Conservation (phyloP, 306 rosid species). For the Quercus rubra region DNA sequence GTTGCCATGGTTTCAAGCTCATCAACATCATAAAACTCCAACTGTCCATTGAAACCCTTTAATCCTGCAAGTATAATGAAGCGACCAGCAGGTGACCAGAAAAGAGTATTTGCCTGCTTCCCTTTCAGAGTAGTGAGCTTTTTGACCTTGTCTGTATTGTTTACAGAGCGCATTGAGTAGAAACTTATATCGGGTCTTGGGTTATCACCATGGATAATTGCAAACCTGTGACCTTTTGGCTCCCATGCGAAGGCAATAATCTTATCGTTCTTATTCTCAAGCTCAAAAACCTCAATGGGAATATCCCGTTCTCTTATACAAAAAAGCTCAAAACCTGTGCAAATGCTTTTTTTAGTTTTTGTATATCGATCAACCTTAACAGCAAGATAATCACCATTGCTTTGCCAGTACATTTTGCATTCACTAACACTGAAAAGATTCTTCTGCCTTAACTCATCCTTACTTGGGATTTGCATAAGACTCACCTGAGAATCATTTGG, state of each 20-base stretch:
- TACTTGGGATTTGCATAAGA: conserved; percentile 77
- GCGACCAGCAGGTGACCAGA: conserved; percentile 71
- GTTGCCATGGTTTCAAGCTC: conserved; percentile 82
- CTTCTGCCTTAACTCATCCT: conserved; percentile 78
- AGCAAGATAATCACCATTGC: conserved; percentile 77
- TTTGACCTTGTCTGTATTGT: conserved; percentile 50
- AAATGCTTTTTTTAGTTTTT: conserved; percentile 65
- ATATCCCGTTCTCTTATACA: conserved; percentile 63
- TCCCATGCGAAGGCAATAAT: conserved; percentile 75
- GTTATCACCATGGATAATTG: conserved; percentile 69
- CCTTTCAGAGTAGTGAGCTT: conserved; percentile 70
- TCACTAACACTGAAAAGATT: conserved; percentile 75
- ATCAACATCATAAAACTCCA: conserved; percentile 69
- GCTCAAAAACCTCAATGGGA: conserved; percentile 71
- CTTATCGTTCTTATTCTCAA: conserved; percentile 71
- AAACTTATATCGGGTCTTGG: conserved; percentile 68
- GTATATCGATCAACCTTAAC: conserved; percentile 76
- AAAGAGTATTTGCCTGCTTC: conserved; percentile 76
- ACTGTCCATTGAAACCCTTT: conserved; percentile 62
- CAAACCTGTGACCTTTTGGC: conserved; percentile 75
- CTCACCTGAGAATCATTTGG: conserved; percentile 55
- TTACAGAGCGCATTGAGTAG: conserved; percentile 54
- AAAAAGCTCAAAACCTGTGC: conserved; percentile 72
- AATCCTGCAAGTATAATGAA: conserved; percentile 67
- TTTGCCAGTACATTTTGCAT: conserved; percentile 86